These are phyloP conservation scores for Metschnikowia rubicola DNA, from an alignment of 805 yeast genomes.

Conservation along the genomic window DNA sequence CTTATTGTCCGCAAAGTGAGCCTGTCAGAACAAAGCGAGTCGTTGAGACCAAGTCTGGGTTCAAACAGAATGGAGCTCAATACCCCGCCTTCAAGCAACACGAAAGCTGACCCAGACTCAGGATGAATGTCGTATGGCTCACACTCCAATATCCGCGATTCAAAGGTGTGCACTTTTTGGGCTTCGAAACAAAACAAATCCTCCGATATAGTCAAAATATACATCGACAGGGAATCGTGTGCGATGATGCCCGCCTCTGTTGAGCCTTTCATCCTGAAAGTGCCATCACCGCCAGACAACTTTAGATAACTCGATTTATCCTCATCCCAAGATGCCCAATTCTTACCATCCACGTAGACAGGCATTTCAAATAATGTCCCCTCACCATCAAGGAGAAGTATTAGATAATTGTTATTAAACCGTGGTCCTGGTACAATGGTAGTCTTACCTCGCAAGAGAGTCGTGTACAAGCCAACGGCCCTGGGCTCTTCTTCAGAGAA, in stretches of 20 bases:
- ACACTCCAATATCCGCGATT: not conserved
- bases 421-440: not conserved
- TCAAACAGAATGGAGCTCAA: not conserved
- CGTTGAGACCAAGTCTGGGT: not conserved
- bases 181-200: not conserved
- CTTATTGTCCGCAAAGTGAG: conserved; percentile 4
- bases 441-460: conserved; percentile 4
- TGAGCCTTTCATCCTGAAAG: not conserved
- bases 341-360: not conserved
- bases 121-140: not conserved
- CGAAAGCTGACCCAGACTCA: not conserved
- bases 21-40: conserved; percentile 2
- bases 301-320: not conserved
- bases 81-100: conserved; percentile 7
- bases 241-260: not conserved
- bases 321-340: not conserved
- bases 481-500: not conserved
- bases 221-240: not conserved
- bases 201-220: too few relatives aligned
- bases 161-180: conserved; percentile 1
- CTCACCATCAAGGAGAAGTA: conserved; percentile 4
- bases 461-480: not conserved
- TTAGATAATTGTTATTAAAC: not conserved
- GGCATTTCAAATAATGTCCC: conserved; percentile 6
- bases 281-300: not conserved